phyloP scores from a whole-genome alignment of 306 rosid species.

The Prunus mume region DNA sequence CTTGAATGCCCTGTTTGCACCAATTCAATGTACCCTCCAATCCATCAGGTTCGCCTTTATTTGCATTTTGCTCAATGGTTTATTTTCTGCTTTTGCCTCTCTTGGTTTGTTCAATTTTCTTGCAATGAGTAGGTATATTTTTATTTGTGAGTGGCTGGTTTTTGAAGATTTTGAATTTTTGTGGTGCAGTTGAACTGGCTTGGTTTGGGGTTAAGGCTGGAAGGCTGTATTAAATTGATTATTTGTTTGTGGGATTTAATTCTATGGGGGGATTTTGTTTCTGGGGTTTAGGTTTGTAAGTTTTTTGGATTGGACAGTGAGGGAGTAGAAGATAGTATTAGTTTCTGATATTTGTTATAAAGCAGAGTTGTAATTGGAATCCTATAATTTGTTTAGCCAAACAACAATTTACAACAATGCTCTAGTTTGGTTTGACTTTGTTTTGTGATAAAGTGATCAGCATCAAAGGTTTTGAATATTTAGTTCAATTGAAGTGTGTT shows the following conservation, averaged over 20 bases:
- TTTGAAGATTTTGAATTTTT: constrained; percentile 2
- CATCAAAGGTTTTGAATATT: background rate
- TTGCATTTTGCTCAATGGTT: constrained; percentile 26
- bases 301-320: background rate
- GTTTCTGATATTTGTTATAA: background rate
- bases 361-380: background rate
- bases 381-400: background rate
- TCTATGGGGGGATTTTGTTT: background rate
- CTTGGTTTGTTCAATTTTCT: constrained; percentile 7
- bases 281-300: background rate
- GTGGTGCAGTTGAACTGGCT: background rate
- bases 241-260: background rate
- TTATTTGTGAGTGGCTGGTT: background rate
- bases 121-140: background rate
- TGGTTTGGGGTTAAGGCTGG: background rate
- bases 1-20: constrained; percentile 83
- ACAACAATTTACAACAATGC: background rate
- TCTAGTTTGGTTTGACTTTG: background rate
- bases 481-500: background rate
- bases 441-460: background rate
- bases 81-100: background rate
- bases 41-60: constrained; percentile 55
- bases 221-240: background rate
- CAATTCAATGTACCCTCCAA: constrained; percentile 79
- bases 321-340: background rate